Base-by-base conservation (phyloP, 2,329 filamentous ascomycete genomes). In the Orbilia quercus region DNA sequence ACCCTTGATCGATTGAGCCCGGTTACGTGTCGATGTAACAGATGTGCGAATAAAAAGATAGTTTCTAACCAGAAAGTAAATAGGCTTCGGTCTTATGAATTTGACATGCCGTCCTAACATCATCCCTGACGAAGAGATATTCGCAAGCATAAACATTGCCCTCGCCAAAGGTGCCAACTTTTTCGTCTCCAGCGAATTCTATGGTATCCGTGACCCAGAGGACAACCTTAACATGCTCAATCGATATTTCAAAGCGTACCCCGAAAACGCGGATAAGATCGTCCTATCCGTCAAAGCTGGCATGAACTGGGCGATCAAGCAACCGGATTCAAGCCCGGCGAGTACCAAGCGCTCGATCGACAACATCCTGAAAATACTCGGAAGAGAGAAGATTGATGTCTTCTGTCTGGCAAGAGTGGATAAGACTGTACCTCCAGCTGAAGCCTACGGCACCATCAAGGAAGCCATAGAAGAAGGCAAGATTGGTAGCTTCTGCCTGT, bases 171-270 rank as follows among this genome's bases (percentile, higher is more conserved):
- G 83, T 42, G 80, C 82, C 53, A 82, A 83, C 65, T 81, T 84
- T 76, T 90, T 87, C 87, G 89, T 89, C 76, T 87, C 82, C 40
- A 87, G 84, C 74, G 86, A 89, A 77, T 84, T 90, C 78, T 91
- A 91, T 80, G 88, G 88, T 34, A 80, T 82, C 0, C 83, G 79
- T 0, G 82, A 85, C 16, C 83, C 83, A 77, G 88, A 89, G 80
- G 86, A 84, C 0, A 72, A 72, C 42, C 79, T 89, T 76, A 84
- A 85, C 23, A 80, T 90, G 9, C 80, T 90, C 34, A 83, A 85
- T 69, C 82, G 83, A 22, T 90, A 90, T 80, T 89, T 90, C 77
- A 82, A 82, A 36, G 83, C 84, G 65, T 85, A 89, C 77, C 88
- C 1, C 1, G 85, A 88, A 70, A 86, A 89, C 74, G 86, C 87